These are phyloP conservation scores for Aquilaria sinensis DNA, from an alignment of 345 rosid genomes.

Conservation along the genomic window DNA sequence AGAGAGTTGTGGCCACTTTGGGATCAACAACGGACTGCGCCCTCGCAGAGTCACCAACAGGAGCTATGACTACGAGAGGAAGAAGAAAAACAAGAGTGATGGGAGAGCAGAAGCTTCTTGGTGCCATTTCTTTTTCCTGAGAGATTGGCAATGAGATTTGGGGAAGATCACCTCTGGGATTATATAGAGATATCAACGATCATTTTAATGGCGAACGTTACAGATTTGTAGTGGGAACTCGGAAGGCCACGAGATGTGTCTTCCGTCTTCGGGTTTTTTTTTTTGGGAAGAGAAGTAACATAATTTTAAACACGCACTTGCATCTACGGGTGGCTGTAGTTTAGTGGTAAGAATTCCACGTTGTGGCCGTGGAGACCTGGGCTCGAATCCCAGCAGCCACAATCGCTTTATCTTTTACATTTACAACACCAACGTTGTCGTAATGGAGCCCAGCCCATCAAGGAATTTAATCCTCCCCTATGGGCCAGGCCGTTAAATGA, in stretches of 20 bases:
- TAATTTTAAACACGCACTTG: no score
- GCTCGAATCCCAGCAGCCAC: constrained; percentile 95
- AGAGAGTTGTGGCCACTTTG: constrained; percentile 1
- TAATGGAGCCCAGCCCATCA: no score
- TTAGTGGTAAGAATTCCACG: constrained; percentile 80
- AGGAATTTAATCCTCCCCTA: no score
- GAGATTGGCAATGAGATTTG: no score
- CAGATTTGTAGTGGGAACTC: background rate
- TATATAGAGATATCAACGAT: background rate
- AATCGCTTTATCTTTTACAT: background rate
- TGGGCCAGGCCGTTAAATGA: no score
- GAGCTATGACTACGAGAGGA: background rate
- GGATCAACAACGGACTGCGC: background rate
- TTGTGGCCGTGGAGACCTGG: constrained; percentile 92
- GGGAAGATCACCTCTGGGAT: background rate
- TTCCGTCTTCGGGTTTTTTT: no score
- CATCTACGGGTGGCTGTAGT: constrained; percentile 43
- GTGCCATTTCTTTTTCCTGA: background rate
- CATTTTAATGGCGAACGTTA: background rate
- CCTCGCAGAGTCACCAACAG: no score
- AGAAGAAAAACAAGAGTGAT: constrained; percentile 3
- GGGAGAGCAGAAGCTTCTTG: background rate
- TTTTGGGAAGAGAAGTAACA: no score
- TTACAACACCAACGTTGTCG: no score
- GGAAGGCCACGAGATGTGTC: background rate